Evolutionary conservation across 169 alveolate genomes (phyloP), one percentile per base, ranked within the genome.

Genomic region (Eimeria acervulina): DNA sequence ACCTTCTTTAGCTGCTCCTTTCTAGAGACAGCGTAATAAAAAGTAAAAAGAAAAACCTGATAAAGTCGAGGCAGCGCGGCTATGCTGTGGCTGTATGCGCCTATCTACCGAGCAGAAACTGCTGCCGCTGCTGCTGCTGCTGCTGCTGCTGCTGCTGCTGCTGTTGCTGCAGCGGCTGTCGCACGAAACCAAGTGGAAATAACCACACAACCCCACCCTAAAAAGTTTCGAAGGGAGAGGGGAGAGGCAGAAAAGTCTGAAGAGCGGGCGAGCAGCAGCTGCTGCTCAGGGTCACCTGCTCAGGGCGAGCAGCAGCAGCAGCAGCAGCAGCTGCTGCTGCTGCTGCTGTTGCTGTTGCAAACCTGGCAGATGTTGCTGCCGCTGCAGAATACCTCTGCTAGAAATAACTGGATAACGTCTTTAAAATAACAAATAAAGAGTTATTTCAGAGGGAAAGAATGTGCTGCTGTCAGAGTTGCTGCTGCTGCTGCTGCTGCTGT

Each of bases 301-400:
- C 89, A 40, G 59, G 89, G 66, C 66, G 89, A 78, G 89, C 63
- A 40, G 89, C 89, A 78, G 89, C 89, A 78, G 59, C 63, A 36
- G 85, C 85, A 26, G 51, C 47, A 38, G 63, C 89, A 1, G 66
- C 63, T 12, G 38, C 66, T 12, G 88, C 89, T 40, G 89, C 63
- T 40, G 89, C 89, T 40, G 84, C 84, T 72, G 84, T 26, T 72
- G 52, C 51, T 72, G 84, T 19, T 31, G 84, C 84, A 6, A 19
- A 13, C 21, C 38, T n/a, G 23, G 33, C 76, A 19, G 76, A 15
- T 63, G n/a, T 28, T 28, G 38, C 76, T 63, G 76, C 76, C 7
- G 76, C 76, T 63, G 38, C 33, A 26, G 38, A 47, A 47, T 19
- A 63, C 10, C 7, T 6, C 21, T 13, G 21, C 23, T 63, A 15